phyloP scores from a whole-genome alignment of 2,329 filamentous ascomycete species.

The Pezicula neosporulosa region DNA sequence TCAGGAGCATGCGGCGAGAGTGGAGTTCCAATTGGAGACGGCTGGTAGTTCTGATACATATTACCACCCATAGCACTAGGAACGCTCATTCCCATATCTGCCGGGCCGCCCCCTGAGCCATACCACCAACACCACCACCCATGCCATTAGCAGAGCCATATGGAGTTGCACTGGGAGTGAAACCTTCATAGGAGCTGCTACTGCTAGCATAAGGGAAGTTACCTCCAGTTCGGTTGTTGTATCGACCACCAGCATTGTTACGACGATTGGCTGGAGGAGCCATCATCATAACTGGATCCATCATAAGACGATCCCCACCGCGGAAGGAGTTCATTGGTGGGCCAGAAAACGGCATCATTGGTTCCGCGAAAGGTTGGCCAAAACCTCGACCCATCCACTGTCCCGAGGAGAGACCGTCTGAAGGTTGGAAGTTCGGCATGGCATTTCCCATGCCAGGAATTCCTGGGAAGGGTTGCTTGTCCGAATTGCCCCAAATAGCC shows the following conservation, averaged over 20 bases:
- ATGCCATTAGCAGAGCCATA: slow-evolving; percentile 25
- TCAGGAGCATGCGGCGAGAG: slow-evolving; percentile 73
- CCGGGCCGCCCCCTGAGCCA: slow-evolving; percentile 12
- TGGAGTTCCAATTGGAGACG: slow-evolving; percentile 57
- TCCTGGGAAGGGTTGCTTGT: slow-evolving; percentile 35
- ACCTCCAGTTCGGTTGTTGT: slow-evolving; percentile 21
- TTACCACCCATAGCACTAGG: slow-evolving; percentile 8
- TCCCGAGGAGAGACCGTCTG: slow-evolving; percentile 32
- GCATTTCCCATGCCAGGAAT: slow-evolving; percentile 8
- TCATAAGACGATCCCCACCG: slow-evolving; percentile 19
- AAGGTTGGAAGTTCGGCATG: slow-evolving; percentile 19
- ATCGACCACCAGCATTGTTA: slow-evolving; percentile 19
- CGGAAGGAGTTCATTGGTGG: slow-evolving; percentile 22
- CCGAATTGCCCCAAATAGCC: slow-evolving; percentile 49
- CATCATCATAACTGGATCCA: slow-evolving; percentile 25
- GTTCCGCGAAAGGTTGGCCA: slow-evolving; percentile 26
- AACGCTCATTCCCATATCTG: slow-evolving; percentile 11
- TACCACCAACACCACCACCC: slow-evolving; percentile 15
- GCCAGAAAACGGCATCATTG: slow-evolving; percentile 20
- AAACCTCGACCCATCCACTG: slow-evolving; percentile 44
- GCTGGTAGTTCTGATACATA: slow-evolving; percentile 38
- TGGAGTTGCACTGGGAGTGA: slow-evolving; percentile 21
- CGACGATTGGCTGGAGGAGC: slow-evolving; percentile 21
- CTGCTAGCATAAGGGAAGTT: slow-evolving; percentile 28
- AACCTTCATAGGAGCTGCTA: slow-evolving; percentile 30